Evolutionary conservation across 1,139 yeast species (phyloP), one percentile per base, ranked within the genome.

Genomic region (Debaryomyces sp.): DNA sequence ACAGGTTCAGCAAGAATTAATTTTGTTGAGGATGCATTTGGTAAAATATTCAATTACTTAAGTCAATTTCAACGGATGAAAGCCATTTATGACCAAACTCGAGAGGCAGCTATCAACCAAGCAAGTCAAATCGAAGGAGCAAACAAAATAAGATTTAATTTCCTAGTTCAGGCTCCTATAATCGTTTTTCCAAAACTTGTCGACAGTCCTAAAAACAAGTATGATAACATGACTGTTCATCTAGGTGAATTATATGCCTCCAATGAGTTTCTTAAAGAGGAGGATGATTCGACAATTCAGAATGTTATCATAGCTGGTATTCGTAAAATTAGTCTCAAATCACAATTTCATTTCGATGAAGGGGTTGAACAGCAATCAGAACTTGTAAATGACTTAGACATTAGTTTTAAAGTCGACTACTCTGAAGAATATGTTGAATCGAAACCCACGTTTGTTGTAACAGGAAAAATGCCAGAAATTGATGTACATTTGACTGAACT

Each of bases 11-110:
- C 90, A 55, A 80, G 80, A 44, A 67, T 92, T 6, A 88, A 85
- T 62, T 89, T 91, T 61, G 83, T 90, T 21, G 97, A 92, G 59
- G 87, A 85, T 53, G 88, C 98, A 0, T 77, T 90, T 55, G 77
- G 84, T 39, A 80, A 85, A 54, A 80, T 94, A 9, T 63, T 87
- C 38, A 76, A 80, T 29, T 92, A 84, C 60, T 70, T 90, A 58
- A 82, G 82, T 55, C 88, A 88, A 58, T 89, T 95, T 61, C 87
- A 84, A 51, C 81, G 81, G 57, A 90, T 94, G 97, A 94, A 94
- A 65, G 83, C 84, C 1, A 76, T 92, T 13, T 94, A 87, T 64
- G 99, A 94, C 59, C 74, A 81, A 15, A 96, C 98, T 0, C 79
- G 99, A 52, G 90, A 87, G 58, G 89, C 92, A 10, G 97, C 98